These are phyloP conservation scores for Leccinum olivaceopallidum DNA, from an alignment of 768 basidiomycete species.

Conservation along the genomic window DNA sequence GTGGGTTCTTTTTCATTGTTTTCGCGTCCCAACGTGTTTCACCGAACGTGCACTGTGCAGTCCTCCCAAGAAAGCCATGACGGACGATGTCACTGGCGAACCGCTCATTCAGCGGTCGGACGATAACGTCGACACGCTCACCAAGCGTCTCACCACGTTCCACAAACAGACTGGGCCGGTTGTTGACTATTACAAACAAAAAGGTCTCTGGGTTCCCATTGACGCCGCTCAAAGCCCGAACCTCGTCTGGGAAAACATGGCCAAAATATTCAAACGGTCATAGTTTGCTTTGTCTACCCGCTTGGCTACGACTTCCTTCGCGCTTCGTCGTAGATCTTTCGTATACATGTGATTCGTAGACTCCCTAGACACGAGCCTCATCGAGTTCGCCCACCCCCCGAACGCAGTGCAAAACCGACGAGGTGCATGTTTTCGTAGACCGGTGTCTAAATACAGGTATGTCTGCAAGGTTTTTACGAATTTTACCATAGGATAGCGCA, in stretches of 20 bases:
- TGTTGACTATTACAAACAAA: conserved; percentile 91
- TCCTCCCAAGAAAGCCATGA: conserved; percentile 95
- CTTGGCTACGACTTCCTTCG: not conserved
- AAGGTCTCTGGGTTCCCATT: conserved; percentile 86
- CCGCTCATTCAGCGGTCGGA: conserved; percentile 96
- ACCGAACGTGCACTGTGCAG: conserved; percentile 41
- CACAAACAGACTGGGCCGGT: conserved; percentile 96
- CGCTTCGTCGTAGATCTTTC: conserved; percentile 21
- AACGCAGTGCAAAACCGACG: not conserved
- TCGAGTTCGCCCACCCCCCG: too few species aligned
- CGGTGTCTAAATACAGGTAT: conserved; percentile 21
- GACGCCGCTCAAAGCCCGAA: conserved; percentile 94
- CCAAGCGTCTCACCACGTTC: conserved; percentile 86
- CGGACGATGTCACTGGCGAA: conserved; percentile 94
- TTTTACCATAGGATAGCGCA: conserved; percentile 6
- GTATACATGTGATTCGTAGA: conserved; percentile 28
- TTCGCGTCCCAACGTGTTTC: conserved; percentile 8
- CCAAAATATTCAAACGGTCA: conserved; percentile 55
- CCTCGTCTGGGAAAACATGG: conserved; percentile 86
- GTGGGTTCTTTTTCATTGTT: conserved; percentile 47
- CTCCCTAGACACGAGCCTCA: conserved; percentile 12
- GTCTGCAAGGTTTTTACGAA: conserved; percentile 17
- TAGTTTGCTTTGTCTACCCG: conserved; percentile 6
- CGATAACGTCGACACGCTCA: conserved; percentile 94
- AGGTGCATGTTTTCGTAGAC: conserved; percentile 9